A percentile compares a stretch with the other conserved stretches of the same genome.
phyloP scores from a whole-genome alignment of 2,329 filamentous ascomycete genomes.

The Erysiphe pulchra region DNA sequence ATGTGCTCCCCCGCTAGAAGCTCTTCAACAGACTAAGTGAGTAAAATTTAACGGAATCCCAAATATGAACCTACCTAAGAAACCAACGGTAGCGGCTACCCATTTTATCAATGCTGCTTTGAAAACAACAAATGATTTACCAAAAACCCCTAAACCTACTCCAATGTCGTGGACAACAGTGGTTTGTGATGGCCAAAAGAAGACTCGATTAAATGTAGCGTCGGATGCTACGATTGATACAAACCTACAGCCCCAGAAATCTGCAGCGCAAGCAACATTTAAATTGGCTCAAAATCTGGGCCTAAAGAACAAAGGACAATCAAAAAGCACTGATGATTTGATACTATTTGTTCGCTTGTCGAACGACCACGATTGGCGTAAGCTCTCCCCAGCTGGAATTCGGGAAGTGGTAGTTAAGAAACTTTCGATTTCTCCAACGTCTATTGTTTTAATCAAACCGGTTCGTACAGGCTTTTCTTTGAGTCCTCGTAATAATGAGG shows the following conservation, averaged over 20 bases:
- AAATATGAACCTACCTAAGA: background rate
- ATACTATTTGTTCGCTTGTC: background rate
- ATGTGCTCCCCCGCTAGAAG: too few species aligned
- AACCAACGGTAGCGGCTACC: background rate
- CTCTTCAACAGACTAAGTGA: too few species aligned
- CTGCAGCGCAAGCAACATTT: background rate
- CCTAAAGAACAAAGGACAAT: background rate
- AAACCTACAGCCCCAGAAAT: background rate
- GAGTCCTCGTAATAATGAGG: conserved; percentile 1
- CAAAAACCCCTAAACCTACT: background rate
- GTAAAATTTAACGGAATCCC: background rate
- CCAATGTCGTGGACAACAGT: background rate
- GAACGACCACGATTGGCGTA: background rate
- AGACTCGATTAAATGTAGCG: background rate
- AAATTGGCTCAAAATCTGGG: background rate
- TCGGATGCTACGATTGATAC: background rate
- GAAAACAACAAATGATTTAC: background rate
- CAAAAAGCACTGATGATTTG: background rate
- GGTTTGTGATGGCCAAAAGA: background rate
- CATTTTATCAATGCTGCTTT: background rate
- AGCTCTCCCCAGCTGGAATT: background rate
- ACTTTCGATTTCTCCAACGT: background rate
- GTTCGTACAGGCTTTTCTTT: background rate
- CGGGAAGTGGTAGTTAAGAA: background rate
- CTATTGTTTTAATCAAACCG: background rate